Evolutionary conservation across 495 filamentous ascomycete genomes (phyloP).

Genomic region (Achaetomiella virescens): DNA sequence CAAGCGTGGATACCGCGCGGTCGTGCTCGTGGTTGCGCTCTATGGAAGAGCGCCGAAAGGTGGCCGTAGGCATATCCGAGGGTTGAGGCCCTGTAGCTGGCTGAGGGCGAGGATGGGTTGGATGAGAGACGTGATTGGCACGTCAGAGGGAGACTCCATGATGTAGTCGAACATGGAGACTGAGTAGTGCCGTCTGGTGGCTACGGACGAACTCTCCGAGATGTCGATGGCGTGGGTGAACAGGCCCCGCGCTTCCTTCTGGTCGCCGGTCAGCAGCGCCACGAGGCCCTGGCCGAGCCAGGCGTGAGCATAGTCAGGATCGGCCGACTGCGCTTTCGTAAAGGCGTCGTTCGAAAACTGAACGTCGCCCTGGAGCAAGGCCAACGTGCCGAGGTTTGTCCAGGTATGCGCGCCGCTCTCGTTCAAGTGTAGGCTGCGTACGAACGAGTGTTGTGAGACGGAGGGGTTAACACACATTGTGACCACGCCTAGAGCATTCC

Average conservation of each 20-base stretch:
- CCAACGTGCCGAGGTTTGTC: constrained; percentile 86
- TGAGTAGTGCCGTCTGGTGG: constrained; percentile 70
- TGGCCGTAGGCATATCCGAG: constrained; percentile 65
- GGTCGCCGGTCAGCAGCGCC: constrained; percentile 65
- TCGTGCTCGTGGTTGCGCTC: constrained; percentile 67
- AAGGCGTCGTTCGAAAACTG: constrained; percentile 84
- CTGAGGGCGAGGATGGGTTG: constrained; percentile 80
- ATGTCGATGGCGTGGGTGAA: constrained; percentile 98
- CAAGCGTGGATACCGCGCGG: constrained; percentile 59
- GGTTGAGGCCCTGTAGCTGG: constrained; percentile 68
- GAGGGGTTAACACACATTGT: constrained; percentile 78
- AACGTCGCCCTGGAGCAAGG: constrained; percentile 73
- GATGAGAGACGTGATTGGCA: constrained; percentile 53
- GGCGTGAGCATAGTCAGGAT: constrained; percentile 85
- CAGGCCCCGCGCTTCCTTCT: constrained; percentile 67
- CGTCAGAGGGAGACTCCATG: constrained; percentile 44
- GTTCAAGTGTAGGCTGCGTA: constrained; percentile 89
- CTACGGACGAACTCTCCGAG: constrained; percentile 60
- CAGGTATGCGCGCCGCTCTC: constrained; percentile 75
- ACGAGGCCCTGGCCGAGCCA: constrained; percentile 93
- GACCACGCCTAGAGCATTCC: constrained; percentile 90
- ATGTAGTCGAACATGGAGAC: constrained; percentile 75
- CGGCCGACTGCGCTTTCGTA: constrained; percentile 81
- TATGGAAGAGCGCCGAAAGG: constrained; percentile 68
- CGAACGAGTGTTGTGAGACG: constrained; percentile 88